Base-by-base conservation (phyloP, 192 early-diverging fungal species). In the Rhizophagus clarus region DNA sequence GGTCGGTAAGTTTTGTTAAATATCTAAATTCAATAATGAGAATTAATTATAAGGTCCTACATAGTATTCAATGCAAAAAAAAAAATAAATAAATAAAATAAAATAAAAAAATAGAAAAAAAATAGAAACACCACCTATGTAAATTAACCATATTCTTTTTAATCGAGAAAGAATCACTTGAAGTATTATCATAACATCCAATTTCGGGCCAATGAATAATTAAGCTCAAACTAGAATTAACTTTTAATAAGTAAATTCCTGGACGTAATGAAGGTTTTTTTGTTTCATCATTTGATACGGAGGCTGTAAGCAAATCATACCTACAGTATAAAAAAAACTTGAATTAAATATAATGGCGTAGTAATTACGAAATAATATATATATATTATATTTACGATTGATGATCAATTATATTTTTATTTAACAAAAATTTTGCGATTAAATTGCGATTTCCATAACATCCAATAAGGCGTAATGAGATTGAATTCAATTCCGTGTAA, bases 71-170 rank as follows among this genome's bases (percentile, higher is more conserved):
- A 34, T 34, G 2, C 6, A 34, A 34, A 5, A 34, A 34, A 34
- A 34, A 34, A 34, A 34, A 34, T 34, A 34, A 34, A 34, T 5
- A 34, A 4, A n/a, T n/a, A n/a, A n/a, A n/a, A n/a, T n/a, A 34
- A 34, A 34, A 34, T 4, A 34, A 34, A 34, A 4, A 34, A 34
- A 34, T 5, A 34, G 3, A n/a, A n/a, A n/a, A n/a, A n/a, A n/a
- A n/a, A n/a, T n/a, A n/a, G n/a, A n/a, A n/a, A n/a, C n/a, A n/a
- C n/a, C 28, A 77, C 80, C 80, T 61, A 40, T 81, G 80, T 4
- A 81, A 31, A 22, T 81, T 81, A 26, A 34, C 61, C 74, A 81
- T 68, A 70, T 81, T 81, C 68, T 77, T 81, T 45, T 77, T 76
- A 37, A 26, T 22, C 28, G 70, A 22, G 2, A 47, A 64, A 37